Evolutionary conservation across 495 filamentous ascomycete genomes (phyloP).

Genomic region (Pyrenopolyporus hunteri): DNA sequence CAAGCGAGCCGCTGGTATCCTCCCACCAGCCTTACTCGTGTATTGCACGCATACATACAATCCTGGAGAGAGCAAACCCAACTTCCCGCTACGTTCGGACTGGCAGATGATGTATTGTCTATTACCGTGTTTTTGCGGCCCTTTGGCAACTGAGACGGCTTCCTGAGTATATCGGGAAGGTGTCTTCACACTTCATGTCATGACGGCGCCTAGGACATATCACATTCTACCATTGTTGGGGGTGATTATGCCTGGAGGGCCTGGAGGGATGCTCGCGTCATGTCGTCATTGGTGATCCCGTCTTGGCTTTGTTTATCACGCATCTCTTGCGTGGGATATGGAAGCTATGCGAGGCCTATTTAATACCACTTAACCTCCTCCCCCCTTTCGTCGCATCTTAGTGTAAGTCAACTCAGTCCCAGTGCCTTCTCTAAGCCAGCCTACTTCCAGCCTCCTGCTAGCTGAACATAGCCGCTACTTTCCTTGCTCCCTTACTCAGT

Average conservation of each 20-base stretch:
- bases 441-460: neutral
- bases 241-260: constrained; percentile 17
- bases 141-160: constrained; percentile 24
- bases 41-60: constrained; percentile 1
- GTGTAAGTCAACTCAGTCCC: constrained; percentile 9
- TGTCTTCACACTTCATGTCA: constrained; percentile 29
- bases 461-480: neutral
- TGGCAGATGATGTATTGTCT: constrained; percentile 26
- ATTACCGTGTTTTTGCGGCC: constrained; percentile 1
- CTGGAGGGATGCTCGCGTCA: constrained; percentile 3
- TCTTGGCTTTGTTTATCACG: constrained; percentile 5
- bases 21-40: neutral
- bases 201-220: constrained; percentile 17
- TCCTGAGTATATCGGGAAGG: constrained; percentile 32
- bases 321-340: neutral
- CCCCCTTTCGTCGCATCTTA: neutral
- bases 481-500: neutral
- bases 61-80: constrained; percentile 10
- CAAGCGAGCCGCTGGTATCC: constrained; percentile 5
- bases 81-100: constrained; percentile 18
- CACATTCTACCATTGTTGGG: constrained; percentile 8
- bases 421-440: neutral
- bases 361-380: constrained; percentile 23
- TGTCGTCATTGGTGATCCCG: neutral
- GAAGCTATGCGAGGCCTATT: constrained; percentile 10